Base-by-base conservation (phyloP, 352 stramenopile genomes). In the Phytophthora constricta region DNA sequence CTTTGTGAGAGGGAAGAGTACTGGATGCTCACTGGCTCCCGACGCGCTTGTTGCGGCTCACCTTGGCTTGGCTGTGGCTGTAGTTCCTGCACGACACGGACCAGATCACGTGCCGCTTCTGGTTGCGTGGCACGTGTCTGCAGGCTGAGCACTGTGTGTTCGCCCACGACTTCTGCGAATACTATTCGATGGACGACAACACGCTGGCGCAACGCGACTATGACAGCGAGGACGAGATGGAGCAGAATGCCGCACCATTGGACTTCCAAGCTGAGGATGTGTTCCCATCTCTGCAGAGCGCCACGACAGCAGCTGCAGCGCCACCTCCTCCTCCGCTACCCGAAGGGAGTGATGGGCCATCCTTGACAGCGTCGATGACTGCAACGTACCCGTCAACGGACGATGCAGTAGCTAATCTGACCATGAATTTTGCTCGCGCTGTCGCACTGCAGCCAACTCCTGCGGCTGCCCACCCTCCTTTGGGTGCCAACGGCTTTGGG, bases 51-150 rank as follows among this genome's bases (percentile, higher is more conserved):
- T 71, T 62, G 49, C 45, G 58, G 46, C 56, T 77, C 48, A 63
- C 41, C 20, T 63, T 76, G 58, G 34, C 39, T 59, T 68, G 27
- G 45, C 53, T 73, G 46, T 75, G 60, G 48, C 50, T 61, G 10
- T 65, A 95, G 87, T 96, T 96, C 74, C 63, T 96, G 34, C 87
- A 96, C 61, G 85, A 94, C 61, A 96, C 87, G 51, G 68, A 94
- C 70, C 74, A 70, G 37, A 90, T 96, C 56, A 93, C 87, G 46
- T 96, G 87, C 59, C 87, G 87, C 49, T 96, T 93, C 42, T 96
- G 87, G 87, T 71, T 96, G 28, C 86, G 87, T 13, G 87, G 87
- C 26, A 77, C 84, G 52, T 96, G 87, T 53, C 70, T 93, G 54
- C 86, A 96, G 69, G 80, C 68, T 7, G 80, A 93, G 45, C 74